Base-by-base conservation (phyloP, 305 asterid species). In the Fraxinus sp. region DNA sequence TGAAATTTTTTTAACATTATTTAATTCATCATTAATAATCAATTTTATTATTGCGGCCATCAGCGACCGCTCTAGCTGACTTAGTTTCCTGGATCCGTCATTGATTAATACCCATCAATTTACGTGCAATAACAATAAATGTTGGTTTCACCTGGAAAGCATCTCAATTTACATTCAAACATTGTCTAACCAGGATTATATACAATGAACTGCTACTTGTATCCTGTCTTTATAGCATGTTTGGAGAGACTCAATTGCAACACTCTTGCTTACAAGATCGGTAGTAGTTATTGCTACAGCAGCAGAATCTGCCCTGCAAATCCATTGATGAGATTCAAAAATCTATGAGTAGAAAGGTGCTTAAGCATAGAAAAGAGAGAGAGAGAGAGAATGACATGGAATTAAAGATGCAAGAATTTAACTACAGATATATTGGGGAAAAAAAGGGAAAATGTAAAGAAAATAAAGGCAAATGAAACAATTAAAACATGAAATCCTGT, bases 201-300 rank as follows among this genome's bases (percentile, higher is more conserved):
- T 10, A 72, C 14, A 3, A 74, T 36, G 33, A 20, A 66, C 13
- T 76, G 16, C 18, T 64, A 35, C 43, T 22, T 26, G 10, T 55
- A 55, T n/a, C n/a, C n/a, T n/a, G n/a, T n/a, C n/a, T n/a, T n/a
- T n/a, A n/a, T n/a, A n/a, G n/a, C n/a, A n/a, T n/a, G n/a, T n/a
- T n/a, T n/a, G n/a, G n/a, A n/a, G n/a, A n/a, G 93, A 88, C 90
- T 95, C 94, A 84, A 93, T 85, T 28, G 98, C 98, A 59, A 95
- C 90, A 84, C 98, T 96, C 90, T 96, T 96, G 89, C 98, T 96
- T 62, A 95, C 99, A 85, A 96, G 98, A 89, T 96, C 98, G 55
- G 99, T 96, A 76, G 99, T 95, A 28, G 99, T 96, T 89, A 96
- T 94, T 84, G 98, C 99, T 78, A 96, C 96, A 85, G 98, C 96